phyloP scores from a whole-genome alignment of 1,139 yeast species.

The Candida glucosophila region DNA sequence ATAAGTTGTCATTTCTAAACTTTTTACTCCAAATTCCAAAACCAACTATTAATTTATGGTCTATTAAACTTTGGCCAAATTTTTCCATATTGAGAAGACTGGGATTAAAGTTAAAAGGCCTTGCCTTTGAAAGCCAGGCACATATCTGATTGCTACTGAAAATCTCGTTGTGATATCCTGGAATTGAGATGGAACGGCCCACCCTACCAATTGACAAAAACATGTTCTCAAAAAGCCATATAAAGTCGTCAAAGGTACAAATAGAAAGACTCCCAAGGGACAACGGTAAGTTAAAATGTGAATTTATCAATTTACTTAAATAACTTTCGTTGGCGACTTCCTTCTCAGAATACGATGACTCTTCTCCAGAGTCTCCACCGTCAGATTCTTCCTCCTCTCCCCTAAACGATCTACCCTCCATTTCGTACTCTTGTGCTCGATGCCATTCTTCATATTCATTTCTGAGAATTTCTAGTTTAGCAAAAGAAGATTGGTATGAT shows the following conservation, averaged over 20 bases:
- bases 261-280: too few relatives aligned
- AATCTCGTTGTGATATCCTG: constrained; percentile 33
- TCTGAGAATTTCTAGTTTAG: constrained; percentile 21
- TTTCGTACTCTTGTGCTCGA: constrained; percentile 20
- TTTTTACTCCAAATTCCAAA: constrained; percentile 25
- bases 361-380: constrained; percentile 1
- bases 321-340: not conserved
- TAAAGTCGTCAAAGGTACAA: too few relatives aligned
- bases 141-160: constrained; percentile 35
- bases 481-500: constrained; percentile 19
- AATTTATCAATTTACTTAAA: too few relatives aligned
- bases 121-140: constrained; percentile 16
- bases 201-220: too few relatives aligned
- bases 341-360: not conserved
- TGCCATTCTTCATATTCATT: constrained; percentile 23
- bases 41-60: constrained; percentile 24
- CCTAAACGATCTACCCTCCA: constrained; percentile 2
- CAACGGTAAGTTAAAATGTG: constrained; percentile 26
- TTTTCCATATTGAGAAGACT: constrained; percentile 31
- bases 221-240: too few relatives aligned
- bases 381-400: constrained; percentile 7
- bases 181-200: constrained; percentile 27
- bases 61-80: constrained; percentile 35
- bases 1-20: constrained; percentile 36
- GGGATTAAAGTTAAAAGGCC: constrained; percentile 29